Evolutionary conservation across 176 grass and related monocot species (phyloP).

Genomic region (Aegilops sharonensis): DNA sequence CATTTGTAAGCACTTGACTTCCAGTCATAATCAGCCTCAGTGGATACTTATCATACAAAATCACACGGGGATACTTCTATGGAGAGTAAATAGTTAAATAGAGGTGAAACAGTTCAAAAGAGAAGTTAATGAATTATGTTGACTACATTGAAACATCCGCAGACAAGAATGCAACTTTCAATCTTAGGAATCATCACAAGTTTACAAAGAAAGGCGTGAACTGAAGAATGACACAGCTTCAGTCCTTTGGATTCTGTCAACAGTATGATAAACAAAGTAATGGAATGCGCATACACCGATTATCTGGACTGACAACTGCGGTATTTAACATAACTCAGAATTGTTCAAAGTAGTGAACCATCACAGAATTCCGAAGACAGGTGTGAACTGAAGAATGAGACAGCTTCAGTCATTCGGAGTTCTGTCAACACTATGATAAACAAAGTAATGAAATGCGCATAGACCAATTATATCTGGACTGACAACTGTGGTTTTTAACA

Average conservation of each 20-base stretch:
- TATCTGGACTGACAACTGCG: too few species aligned
- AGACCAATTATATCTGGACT: neutral
- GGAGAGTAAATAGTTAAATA: neutral
- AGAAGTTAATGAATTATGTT: neutral
- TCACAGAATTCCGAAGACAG: neutral
- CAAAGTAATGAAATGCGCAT: neutral
- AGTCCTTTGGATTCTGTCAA: too few species aligned
- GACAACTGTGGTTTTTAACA: neutral
- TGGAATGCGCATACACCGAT: too few species aligned
- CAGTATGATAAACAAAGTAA: too few species aligned
- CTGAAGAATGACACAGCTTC: too few species aligned
- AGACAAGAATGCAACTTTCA: neutral
- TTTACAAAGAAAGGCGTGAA: too few species aligned
- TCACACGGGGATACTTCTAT: neutral
- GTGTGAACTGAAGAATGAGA: neutral
- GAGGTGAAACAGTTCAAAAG: neutral
- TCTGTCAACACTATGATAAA: neutral
- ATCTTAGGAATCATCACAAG: too few species aligned
- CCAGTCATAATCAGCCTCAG: neutral
- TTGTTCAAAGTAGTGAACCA: neutral
- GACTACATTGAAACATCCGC: neutral
- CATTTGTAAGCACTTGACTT: neutral
- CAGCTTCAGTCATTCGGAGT: neutral
- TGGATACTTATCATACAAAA: neutral
- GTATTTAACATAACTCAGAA: too few species aligned